Evolutionary conservation across 1,284 basidiomycete genomes (phyloP), one percentile per base, ranked within the genome.

Genomic region (Xerocomus minutiporus): DNA sequence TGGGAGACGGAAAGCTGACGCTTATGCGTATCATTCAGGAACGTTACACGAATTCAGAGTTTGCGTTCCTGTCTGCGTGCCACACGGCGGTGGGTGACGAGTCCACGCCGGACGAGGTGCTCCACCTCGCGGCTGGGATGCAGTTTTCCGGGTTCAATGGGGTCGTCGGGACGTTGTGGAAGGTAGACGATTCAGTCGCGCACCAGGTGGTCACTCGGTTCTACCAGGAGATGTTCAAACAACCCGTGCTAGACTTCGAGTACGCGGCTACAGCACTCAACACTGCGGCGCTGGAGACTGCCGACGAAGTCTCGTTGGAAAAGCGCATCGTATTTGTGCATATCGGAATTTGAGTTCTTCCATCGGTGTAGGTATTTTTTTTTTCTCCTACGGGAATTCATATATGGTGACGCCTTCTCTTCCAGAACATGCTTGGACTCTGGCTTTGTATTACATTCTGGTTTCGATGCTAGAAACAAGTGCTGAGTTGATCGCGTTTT

Each of bases 1-100:
- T 43, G 41, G 41, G 41, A 5, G 41, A 47, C 2, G 43, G 52
- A 1, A 40, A 17, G 13, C 43, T 59, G 26, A 46, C 40, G 7
- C 44, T 46, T 8, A 32, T 46, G 44, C n/a, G 39, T 3, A 42
- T 39, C 39, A 45, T 52, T 29, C 48, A 41, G 34, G 48, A 50
- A 11, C 43, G 47, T 11, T 45, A 50, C 20, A 25, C 32, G 1
- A 28, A 15, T 1, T 50, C 57, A 6, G 47, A 56, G 29, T 46
- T 48, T 4, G 46, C 34, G 1, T 54, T 20, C 20, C 20, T 20
- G 20, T 20, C 20, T 20, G 20, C 20, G 20, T 20, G 20, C 20
- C 20, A 20, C 20, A 20, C 20, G 20, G 20, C 20, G 20, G 20
- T 20, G 20, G 17, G 9, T 4, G 32, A 34, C 32, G 32, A 9